These are phyloP conservation scores for Neopestalotiopsis rosae DNA, from an alignment of 2,329 filamentous ascomycete genomes.

Conservation along the genomic window DNA sequence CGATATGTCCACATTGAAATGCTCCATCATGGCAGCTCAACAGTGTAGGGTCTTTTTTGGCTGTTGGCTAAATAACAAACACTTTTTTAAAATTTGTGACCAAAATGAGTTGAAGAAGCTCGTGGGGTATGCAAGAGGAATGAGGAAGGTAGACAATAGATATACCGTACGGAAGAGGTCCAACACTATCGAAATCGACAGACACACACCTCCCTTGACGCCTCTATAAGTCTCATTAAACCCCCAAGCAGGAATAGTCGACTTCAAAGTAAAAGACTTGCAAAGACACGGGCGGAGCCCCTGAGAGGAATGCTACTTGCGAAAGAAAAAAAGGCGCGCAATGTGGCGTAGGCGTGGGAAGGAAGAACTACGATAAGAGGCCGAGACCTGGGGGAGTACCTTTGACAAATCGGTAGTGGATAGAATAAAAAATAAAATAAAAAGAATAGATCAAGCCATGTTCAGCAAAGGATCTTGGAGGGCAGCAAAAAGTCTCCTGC, in stretches of 20 bases:
- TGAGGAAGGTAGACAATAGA: conserved; percentile 22
- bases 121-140: conserved; percentile 22
- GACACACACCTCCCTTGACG: conserved; percentile 9
- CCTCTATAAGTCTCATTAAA: conserved; percentile 4
- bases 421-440: not conserved
- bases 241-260: conserved; percentile 10
- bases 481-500: not conserved
- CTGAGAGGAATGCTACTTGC: conserved; percentile 7
- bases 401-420: not conserved
- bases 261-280: not conserved
- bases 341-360: not conserved
- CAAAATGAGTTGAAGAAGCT: not conserved
- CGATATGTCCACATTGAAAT: conserved; percentile 33
- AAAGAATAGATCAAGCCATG: not conserved
- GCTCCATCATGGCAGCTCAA: conserved; percentile 20
- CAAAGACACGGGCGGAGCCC: conserved; percentile 8
- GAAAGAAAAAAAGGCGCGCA: conserved; percentile 1
- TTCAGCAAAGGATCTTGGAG: not conserved
- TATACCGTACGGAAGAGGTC: conserved; percentile 8
- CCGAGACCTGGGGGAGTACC: not conserved
- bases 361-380: not conserved
- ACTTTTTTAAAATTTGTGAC: not conserved
- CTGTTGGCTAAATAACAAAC: not conserved
- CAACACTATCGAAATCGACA: conserved; percentile 1
- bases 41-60: conserved; percentile 21